A percentile compares a stretch with the other conserved stretches of the same genome.
These are phyloP conservation scores for Xylaria hypoxylon DNA, from an alignment of 2,329 filamentous ascomycete genomes.

Conservation along the genomic window DNA sequence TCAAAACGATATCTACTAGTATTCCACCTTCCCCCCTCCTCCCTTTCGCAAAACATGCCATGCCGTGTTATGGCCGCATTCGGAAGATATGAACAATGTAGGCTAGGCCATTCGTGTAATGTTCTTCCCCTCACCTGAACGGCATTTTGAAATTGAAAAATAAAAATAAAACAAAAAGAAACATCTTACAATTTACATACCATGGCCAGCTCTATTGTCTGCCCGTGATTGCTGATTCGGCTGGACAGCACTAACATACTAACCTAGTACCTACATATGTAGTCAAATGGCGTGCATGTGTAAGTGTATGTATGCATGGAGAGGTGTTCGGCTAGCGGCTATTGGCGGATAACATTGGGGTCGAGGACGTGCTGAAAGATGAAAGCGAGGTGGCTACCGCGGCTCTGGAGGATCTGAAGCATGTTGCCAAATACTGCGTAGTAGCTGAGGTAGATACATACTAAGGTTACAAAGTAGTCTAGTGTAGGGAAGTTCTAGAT, in stretches of 20 bases:
- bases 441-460: conserved; percentile 7
- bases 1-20: conserved; percentile 8
- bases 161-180: background rate
- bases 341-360: conserved; percentile 31
- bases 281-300: conserved; percentile 14
- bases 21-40: conserved; percentile 11
- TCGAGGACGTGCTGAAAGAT: conserved; percentile 3
- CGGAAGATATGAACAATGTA: conserved; percentile 13
- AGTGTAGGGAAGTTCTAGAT: too few relatives aligned
- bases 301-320: conserved; percentile 13
- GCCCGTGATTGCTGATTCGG: background rate
- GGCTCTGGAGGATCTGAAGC: conserved; percentile 22
- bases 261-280: conserved; percentile 17
- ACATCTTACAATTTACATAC: background rate
- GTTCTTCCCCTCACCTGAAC: conserved; percentile 17
- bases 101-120: conserved; percentile 13
- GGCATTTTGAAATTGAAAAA: background rate
- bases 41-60: conserved; percentile 35
- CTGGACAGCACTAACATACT: conserved; percentile 1
- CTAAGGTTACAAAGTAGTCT: too few relatives aligned
- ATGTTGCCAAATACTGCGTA: conserved; percentile 6
- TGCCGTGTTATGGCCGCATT: conserved; percentile 25
- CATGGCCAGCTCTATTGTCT: background rate
- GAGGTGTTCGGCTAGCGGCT: conserved; percentile 9
- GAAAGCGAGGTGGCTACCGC: conserved; percentile 13